Percentiles rank a stretch among this genome's conserved stretches.
Conservation (phyloP, 352 stramenopile species). For the Globisporangium viniferum region DNA sequence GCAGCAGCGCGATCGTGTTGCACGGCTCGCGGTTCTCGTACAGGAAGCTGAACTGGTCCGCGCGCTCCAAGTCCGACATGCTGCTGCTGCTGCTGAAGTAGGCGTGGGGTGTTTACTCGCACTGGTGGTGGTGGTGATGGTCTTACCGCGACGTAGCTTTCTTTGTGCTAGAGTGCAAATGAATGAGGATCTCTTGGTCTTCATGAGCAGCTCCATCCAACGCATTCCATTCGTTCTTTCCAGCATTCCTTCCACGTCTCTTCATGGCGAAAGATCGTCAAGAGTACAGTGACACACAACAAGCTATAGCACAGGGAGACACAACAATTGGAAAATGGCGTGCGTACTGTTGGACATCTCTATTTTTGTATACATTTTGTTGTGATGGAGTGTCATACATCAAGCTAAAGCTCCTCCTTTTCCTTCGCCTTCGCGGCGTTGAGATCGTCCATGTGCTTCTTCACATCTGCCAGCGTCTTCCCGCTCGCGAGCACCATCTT, state of each 20-base stretch:
- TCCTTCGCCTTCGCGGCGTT: slow-evolving; percentile 5
- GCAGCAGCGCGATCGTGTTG: slow-evolving; percentile 77
- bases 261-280: slow-evolving; percentile 13
- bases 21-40: slow-evolving; percentile 84
- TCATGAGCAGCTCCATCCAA: not conserved
- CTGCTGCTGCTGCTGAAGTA: slow-evolving; percentile 16
- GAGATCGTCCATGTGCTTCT: slow-evolving; percentile 48
- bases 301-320: not conserved
- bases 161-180: not conserved
- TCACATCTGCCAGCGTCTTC: slow-evolving; percentile 64
- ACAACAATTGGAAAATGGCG: not conserved
- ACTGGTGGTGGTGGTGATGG: not conserved
- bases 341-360: not conserved
- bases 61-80: slow-evolving; percentile 74
- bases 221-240: not conserved
- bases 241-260: slow-evolving; percentile 17
- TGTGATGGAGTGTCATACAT: not conserved
- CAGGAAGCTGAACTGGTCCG: slow-evolving; percentile 71
- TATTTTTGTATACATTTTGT: not conserved
- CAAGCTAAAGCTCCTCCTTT: slow-evolving; percentile 16
- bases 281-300: not conserved
- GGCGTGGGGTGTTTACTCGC: not conserved
- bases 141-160: not conserved
- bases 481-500: slow-evolving; percentile 58
- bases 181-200: not conserved